Base-by-base conservation (phyloP, 768 basidiomycete species). In the Mrakia gelida region DNA sequence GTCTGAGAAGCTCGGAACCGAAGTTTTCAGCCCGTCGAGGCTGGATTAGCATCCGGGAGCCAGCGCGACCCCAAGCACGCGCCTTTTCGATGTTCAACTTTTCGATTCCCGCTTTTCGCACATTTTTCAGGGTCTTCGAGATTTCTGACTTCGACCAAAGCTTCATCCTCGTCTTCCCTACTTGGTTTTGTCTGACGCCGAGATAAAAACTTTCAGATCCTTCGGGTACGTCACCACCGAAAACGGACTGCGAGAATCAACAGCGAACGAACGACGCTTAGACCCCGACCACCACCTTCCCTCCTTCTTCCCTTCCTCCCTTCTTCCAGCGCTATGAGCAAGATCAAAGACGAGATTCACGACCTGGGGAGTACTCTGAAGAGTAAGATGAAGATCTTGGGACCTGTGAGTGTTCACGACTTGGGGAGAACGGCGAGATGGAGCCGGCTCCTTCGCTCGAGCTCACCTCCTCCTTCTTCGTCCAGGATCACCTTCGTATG, bases 301-400 rank as follows among this genome's bases (percentile, higher is more conserved):
- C 23, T 11, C 34, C 41, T n/a, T 41, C 21, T 26, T 11, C 26
- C 67, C 23, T 15, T n/a, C 67, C 18, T 23, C 18, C 23, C 26
- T 30, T 45, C 70, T 30, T 7, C 75, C 21, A 6, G 28, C 1
- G 32, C 26, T 18, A 78, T 78, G 77, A n/a, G 61, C 11, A 52
- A 74, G 28, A 73, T 78, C 43, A 74, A 68, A 38, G 77, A 78
- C 28, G 73, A 78, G 54, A 74, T 78, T 16, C 61, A 78, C 21
- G 30, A 65, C 72, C 54, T 78, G 21, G 28, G 62, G 8, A 30
- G 52, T 28, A 67, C 71, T 16, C 45, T 78, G 49, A 73, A 73
- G 71, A 26, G 34, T 30, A 74, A 73, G 63, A 72, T 72, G 30
- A 78, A 72, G 77, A 68, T 78, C 65, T 59, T 78, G n/a, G 77